Evolutionary conservation across 805 yeast species (phyloP).

Genomic region (Zygotorulaspora florentina): DNA sequence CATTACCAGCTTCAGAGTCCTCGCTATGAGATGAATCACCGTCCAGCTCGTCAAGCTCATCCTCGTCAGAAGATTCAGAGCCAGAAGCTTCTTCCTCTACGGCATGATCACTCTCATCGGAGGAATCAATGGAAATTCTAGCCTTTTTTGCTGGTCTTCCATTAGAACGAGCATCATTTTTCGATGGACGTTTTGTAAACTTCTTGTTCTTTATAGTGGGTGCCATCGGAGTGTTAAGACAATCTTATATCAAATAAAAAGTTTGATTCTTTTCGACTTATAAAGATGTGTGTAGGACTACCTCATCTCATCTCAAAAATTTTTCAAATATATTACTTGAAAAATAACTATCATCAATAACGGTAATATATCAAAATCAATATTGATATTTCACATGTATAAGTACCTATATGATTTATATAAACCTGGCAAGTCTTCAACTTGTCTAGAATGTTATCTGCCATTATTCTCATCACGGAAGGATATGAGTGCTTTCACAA

Average conservation of each 20-base stretch:
- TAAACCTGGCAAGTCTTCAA: no score
- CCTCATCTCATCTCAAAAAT: constrained; percentile 14
- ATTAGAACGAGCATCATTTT: constrained; percentile 1
- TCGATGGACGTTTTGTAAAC: constrained; percentile 9
- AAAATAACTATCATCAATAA: constrained; percentile 1
- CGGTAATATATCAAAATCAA: background rate
- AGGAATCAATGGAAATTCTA: constrained; percentile 33
- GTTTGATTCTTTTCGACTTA: background rate
- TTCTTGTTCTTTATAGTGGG: constrained; percentile 8
- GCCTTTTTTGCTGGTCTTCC: constrained; percentile 29
- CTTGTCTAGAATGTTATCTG: background rate
- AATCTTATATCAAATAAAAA: background rate
- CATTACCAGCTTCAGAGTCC: constrained; percentile 18
- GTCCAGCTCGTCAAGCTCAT: constrained; percentile 18
- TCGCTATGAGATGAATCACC: constrained; percentile 9
- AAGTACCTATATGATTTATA: background rate
- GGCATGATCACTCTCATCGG: constrained; percentile 29
- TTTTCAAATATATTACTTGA: constrained; percentile 5
- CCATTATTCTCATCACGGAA: no score
- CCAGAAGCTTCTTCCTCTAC: constrained; percentile 14
- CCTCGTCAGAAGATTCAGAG: background rate
- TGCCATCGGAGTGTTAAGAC: constrained; percentile 5
- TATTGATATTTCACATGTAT: background rate
- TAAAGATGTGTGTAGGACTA: constrained; percentile 5
- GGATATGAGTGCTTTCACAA: no score